Percentiles rank a stretch among this genome's conserved stretches.
Evolutionary conservation across 768 basidiomycete genomes (phyloP).

Genomic region (Cyclocybe aegerita): DNA sequence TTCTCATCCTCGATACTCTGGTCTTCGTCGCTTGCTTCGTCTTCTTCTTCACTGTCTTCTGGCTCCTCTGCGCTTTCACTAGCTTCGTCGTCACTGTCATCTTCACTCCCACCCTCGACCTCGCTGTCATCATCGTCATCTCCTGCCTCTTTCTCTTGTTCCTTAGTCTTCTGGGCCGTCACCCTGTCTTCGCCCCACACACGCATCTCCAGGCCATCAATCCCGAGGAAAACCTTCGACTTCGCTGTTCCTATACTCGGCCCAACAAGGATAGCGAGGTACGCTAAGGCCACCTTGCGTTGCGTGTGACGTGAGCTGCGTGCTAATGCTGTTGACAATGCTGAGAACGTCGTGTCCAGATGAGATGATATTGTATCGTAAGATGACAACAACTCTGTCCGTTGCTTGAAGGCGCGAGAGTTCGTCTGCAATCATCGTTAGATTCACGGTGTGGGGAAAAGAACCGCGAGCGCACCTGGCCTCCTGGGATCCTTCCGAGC

Average conservation of each 20-base stretch:
- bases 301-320: constrained; percentile 9
- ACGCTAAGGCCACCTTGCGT: constrained; percentile 32
- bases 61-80: constrained; percentile 13
- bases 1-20: constrained; percentile 10
- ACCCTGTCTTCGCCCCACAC: constrained; percentile 37
- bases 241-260: constrained; percentile 63
- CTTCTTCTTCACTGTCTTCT: constrained; percentile 14
- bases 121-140: constrained; percentile 21
- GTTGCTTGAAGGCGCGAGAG: constrained; percentile 54
- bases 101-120: constrained; percentile 22
- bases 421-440: constrained; percentile 31
- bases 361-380: constrained; percentile 76
- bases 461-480: constrained; percentile 32
- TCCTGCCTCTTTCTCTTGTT: constrained; percentile 22
- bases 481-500: constrained; percentile 51
- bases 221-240: constrained; percentile 56
- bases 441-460: background rate
- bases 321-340: constrained; percentile 69
- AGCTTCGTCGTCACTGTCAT: constrained; percentile 30
- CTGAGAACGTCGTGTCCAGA: constrained; percentile 70
- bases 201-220: constrained; percentile 63
- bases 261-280: constrained; percentile 66
- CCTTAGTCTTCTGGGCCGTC: constrained; percentile 24
- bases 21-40: constrained; percentile 1
- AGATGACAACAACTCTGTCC: constrained; percentile 59